Evolutionary conservation across 1,284 basidiomycete species (phyloP).

Genomic region (Microbotryum saponariae): DNA sequence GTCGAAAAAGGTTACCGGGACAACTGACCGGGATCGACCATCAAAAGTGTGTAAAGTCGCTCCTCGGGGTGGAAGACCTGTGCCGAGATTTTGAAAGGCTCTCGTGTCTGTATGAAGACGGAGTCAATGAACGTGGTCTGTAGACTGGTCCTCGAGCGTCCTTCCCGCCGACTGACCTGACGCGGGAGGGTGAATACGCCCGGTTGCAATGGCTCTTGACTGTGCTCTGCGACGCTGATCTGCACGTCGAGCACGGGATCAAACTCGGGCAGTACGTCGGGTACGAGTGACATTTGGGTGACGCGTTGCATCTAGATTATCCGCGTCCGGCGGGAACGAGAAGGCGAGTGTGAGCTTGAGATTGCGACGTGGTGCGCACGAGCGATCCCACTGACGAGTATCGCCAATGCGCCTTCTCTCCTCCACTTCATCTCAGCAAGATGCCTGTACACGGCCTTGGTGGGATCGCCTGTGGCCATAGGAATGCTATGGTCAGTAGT

Average conservation of each 20-base stretch:
- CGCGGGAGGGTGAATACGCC: constrained; percentile 59
- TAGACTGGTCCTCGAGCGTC: constrained; percentile 14
- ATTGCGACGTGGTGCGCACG: not conserved
- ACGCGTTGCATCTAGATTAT: constrained; percentile 73
- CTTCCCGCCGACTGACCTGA: constrained; percentile 47
- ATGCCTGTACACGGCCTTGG: constrained; percentile 62
- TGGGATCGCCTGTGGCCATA: constrained; percentile 41
- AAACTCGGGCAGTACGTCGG: constrained; percentile 69
- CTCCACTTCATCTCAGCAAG: constrained; percentile 79
- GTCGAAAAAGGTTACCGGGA: not conserved
- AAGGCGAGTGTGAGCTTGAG: not conserved
- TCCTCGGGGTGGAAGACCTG: constrained; percentile 72
- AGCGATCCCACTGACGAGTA: constrained; percentile 54
- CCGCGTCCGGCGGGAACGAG: not conserved
- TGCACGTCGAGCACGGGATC: constrained; percentile 67
- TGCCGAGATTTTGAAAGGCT: constrained; percentile 57
- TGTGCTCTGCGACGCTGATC: constrained; percentile 48
- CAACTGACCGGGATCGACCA: constrained; percentile 68
- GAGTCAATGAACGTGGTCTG: constrained; percentile 36
- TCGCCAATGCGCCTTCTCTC: constrained; percentile 69
- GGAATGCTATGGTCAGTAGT: not conserved
- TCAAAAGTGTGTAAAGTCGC: constrained; percentile 75
- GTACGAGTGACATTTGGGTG: constrained; percentile 79
- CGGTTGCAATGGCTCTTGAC: constrained; percentile 55
- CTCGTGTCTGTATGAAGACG: constrained; percentile 49